Evolutionary conservation across 2,329 filamentous ascomycete genomes (phyloP), one percentile per base, ranked within the genome.

Genomic region (Scedosporium aurantiacum): DNA sequence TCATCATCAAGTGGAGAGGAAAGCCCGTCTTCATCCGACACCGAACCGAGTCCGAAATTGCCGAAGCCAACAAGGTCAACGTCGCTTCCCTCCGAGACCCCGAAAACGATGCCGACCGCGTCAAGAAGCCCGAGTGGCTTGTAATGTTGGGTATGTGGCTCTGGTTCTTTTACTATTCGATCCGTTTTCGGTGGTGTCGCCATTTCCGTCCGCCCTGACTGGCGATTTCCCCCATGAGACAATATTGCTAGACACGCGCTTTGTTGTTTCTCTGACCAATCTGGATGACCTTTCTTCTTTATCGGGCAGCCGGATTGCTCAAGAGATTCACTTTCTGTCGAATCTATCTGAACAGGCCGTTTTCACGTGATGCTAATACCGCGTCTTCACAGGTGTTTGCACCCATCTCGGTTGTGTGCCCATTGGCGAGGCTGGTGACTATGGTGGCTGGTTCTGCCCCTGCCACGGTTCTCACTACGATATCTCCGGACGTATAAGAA

Each of bases 391-490:
- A 93, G 90, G 91, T 79, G 93, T 99, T 78, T 99, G 94, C 89
- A 99, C 94, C 72, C 94, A 99, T 79, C 82, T 99, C 74, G 94
- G 94, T 79, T 99, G 94, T 85, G 94, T 99, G 69, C 94, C 94
- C 74, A 99, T 99, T 72, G 94, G 95, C 72, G 94, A 99, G 82
- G 91, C 94, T 67, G 94, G 94, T 76, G 95, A 99, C 79, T 99
- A 82, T 72, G 94, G 94, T 75, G 94, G 94, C 74, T 99, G 94
- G 94, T 99, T 99, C 89, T 99, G 94, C 83, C 94, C 94, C 67
- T 99, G 94, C 89, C 94, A 99, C 85, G 94, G 94, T 78, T 97
- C 92, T 69, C 94, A 99, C 84, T 99, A 99, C 86, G 94, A 99
- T 76, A 97, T 99, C 77, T 97, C 92, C 66, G 94, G 94, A 76